Base-by-base conservation (phyloP, 1,284 basidiomycete genomes). In the Fistulina hepatica region DNA sequence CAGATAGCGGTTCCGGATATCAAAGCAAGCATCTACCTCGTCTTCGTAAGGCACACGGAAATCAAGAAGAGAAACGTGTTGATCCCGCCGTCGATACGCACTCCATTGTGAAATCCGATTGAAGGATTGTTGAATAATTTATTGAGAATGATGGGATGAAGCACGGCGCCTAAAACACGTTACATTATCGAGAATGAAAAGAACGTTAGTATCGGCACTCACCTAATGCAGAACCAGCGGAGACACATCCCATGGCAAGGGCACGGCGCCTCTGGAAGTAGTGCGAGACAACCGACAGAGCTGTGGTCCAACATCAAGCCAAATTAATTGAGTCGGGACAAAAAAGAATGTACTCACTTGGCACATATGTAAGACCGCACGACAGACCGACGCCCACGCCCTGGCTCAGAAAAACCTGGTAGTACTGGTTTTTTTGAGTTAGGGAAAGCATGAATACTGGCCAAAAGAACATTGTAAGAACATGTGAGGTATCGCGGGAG, bases 101-200 rank as follows among this genome's bases (percentile, higher is more conserved):
- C 54, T 5, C 57, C 51, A 41, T 52, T 57, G 3, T 39, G 55
- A 36, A 62, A 64, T 1, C 59, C 58, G 3, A 45, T 43, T 13
- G n/a, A n/a, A 17, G 23, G 55, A 49, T 48, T 47, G 28, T 46
- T 44, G 15, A 66, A 45, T 9, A 59, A 51, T 23, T 59, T 57
- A 39, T 67, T 63, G 5, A 67, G 48, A 48, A 67, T 52, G 34
- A 67, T 57, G 20, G 63, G 47, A 33, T 52, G 53, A 4, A 48
- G 35, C 24, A 52, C 46, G 8, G 50, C 54, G 7, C 61, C 62
- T n/a, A n/a, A n/a, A n/a, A n/a, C n/a, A n/a, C n/a, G n/a, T 11
- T n/a, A n/a, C n/a, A n/a, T n/a, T n/a, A n/a, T n/a, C n/a, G n/a
- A n/a, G n/a, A n/a, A n/a, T n/a, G n/a, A n/a, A n/a, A n/a, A n/a